Base-by-base conservation (phyloP, 805 yeast species). In the Metschnikowia henanensis region DNA sequence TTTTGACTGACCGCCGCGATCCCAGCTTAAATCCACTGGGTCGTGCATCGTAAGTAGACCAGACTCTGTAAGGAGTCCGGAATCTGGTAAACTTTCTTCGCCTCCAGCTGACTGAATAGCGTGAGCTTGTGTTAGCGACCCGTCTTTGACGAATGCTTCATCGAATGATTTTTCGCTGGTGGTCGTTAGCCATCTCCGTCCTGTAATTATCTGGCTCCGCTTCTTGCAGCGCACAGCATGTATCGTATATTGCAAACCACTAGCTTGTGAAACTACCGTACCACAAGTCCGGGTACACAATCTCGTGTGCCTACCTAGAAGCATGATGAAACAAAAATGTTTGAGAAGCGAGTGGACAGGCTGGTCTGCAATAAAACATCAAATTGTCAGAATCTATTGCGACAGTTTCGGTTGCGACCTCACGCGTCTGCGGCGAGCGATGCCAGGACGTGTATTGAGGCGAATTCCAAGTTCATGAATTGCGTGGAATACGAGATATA, bases 1-100 rank as follows among this genome's bases (percentile, higher is more conserved):
- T 13, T 60, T 54, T 1, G 64, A 65, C 35, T 65, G 46, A 9
- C 72, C 75, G 33, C 76, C 76, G 23, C 73, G 55, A 44, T 70
- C 75, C 73, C 73, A 68, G 19, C 39, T 38, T 20, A 38, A 59
- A 35, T 43, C 42, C 3, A 20, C 31, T 3, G 42, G 39, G n/a
- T 34, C 42, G 15, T 17, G 60, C 15, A 19, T 21, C 5, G 20
- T 10, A 7, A 21, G 21, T 5, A 19, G 10, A 3, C 9, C 30
- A 18, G 33, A 13, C 15, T 15, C 25, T 16, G 17, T 9, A 22
- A 30, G 36, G 30, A 23, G 6, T 9, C 20, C 32, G 7, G 32
- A 16, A 13, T 33, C 43, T 9, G 37, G 25, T 23, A 39, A 8
- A n/a, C 16, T 6, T 16, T 22, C 30, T 19, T 23, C 22, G 25